Conservation (phyloP, 352 stramenopile genomes). For the Phytophthora pseudosyringae region DNA sequence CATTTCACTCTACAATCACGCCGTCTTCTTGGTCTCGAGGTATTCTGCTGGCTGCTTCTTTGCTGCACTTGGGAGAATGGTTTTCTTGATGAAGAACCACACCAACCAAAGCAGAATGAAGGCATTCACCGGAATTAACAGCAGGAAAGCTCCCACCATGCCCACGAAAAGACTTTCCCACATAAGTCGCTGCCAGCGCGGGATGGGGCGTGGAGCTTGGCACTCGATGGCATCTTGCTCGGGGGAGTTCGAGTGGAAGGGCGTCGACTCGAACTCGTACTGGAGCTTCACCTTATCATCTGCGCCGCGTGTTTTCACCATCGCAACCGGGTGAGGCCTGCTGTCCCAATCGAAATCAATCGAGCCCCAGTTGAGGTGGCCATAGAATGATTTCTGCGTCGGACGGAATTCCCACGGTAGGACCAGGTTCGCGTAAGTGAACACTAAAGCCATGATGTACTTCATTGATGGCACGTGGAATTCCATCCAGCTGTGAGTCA, state of each 20-base stretch:
- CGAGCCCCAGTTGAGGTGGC: slow-evolving; percentile 93
- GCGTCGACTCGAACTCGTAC: slow-evolving; percentile 58
- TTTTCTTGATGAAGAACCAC: slow-evolving; percentile 63
- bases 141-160: slow-evolving; percentile 46
- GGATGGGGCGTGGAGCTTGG: slow-evolving; percentile 49
- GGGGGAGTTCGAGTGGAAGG: slow-evolving; percentile 47
- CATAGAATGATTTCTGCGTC: slow-evolving; percentile 72
- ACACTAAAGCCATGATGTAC: slow-evolving; percentile 64
- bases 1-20: slow-evolving; percentile 28
- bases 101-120: slow-evolving; percentile 67
- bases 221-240: slow-evolving; percentile 56
- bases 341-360: slow-evolving; percentile 91
- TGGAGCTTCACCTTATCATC: slow-evolving; percentile 78
- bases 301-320: slow-evolving; percentile 59
- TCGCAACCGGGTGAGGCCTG: slow-evolving; percentile 56
- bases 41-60: slow-evolving; percentile 14
- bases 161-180: slow-evolving; percentile 51
- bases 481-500: slow-evolving; percentile 95
- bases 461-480: slow-evolving; percentile 64
- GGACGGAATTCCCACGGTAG: slow-evolving; percentile 84
- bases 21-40: slow-evolving; percentile 38
- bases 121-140: slow-evolving; percentile 59
- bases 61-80: slow-evolving; percentile 8
- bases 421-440: slow-evolving; percentile 76
- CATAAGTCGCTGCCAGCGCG: slow-evolving; percentile 38